A percentile compares a stretch with the other conserved stretches of the same genome.
These are phyloP conservation scores for Candida suzukii DNA, from an alignment of 805 yeast species.

Conservation along the genomic window DNA sequence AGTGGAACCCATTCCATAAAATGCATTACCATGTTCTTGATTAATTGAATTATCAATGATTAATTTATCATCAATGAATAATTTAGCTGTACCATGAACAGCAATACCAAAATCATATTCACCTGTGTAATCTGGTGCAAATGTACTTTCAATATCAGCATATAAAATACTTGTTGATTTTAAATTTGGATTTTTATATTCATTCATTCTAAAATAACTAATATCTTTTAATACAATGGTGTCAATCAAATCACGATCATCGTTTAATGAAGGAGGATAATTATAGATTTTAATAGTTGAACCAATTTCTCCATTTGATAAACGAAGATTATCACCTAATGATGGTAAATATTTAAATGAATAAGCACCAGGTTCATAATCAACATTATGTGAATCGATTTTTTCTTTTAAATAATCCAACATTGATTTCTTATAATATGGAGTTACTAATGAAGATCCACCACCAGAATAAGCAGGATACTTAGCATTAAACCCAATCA, in stretches of 20 bases:
- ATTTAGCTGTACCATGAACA: conserved; percentile 34
- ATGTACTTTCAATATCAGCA: conserved; percentile 32
- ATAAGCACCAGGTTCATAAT: too few species aligned
- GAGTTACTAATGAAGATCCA: too few species aligned
- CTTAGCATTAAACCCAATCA: conserved; percentile 57
- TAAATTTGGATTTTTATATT: conserved; percentile 14
- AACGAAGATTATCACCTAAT: too few species aligned
- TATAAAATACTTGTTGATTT: conserved; percentile 22
- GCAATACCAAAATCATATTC: conserved; percentile 33
- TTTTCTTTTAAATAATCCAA: too few species aligned
- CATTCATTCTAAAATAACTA: too few species aligned
- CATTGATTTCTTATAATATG: too few species aligned
- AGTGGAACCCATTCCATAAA: conserved; percentile 26
- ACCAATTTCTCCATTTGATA: too few species aligned
- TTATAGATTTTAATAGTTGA: too few species aligned
- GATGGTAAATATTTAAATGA: too few species aligned
- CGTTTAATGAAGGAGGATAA: too few species aligned
- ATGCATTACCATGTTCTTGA: conserved; percentile 32
- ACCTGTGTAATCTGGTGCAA: conserved; percentile 29
- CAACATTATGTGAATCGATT: too few species aligned
- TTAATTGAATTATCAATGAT: conserved; percentile 38
- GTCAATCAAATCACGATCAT: too few species aligned
- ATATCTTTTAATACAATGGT: conserved; percentile 12
- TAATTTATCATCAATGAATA: conserved; percentile 34
- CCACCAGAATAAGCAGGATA: conserved; percentile 49